Evolutionary conservation across 2,329 filamentous ascomycete species (phyloP), one percentile per base, ranked within the genome.

Genomic region (Cladosporium sp.): DNA sequence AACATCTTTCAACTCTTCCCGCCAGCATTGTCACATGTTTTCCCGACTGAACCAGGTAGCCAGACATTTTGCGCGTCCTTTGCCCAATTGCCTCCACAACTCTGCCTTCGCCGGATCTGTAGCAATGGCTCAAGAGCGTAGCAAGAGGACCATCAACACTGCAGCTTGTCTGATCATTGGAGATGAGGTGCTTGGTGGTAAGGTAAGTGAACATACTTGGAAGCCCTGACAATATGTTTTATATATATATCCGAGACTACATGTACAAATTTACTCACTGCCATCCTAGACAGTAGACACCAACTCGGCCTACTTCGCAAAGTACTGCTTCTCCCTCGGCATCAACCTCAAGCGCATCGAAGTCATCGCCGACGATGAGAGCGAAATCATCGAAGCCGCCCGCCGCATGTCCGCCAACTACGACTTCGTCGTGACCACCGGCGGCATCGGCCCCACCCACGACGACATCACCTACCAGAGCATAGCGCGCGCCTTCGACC

Each of bases 381-480:
- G 82, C 68, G 93, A 97, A 73, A 98, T 99, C 74, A 83, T 94
- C 61, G 93, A 98, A 77, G 92, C 93, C 1, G 89, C 92, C 6
- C 85, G 85, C 62, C 88, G 93, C 68, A 96, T 99, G 93, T 96
- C 91, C 75, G 84, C 86, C 62, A 89, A 86, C 69, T 98, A 97
- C 76, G 95, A 98, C 79, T 92, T 98, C 76, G 91, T 99, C 55
- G 92, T 98, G 5, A 98, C 95, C 7, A 95, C 91, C 72, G 94
- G 95, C 70, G 94, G 95, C 33, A 98, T 99, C 74, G 94, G 94
- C 12, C 95, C 95, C 70, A 98, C 94, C 65, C 94, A 98, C 82
- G 95, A 99, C 78, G 95, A 99, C 76, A 98, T 98, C 72, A 98
- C 95, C 29, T 99, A 99, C 80, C 85, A 91, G 75, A 94, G 92